These are phyloP conservation scores for Entomortierella parvispora DNA, from an alignment of 192 early-diverging fungal species.

Conservation along the genomic window DNA sequence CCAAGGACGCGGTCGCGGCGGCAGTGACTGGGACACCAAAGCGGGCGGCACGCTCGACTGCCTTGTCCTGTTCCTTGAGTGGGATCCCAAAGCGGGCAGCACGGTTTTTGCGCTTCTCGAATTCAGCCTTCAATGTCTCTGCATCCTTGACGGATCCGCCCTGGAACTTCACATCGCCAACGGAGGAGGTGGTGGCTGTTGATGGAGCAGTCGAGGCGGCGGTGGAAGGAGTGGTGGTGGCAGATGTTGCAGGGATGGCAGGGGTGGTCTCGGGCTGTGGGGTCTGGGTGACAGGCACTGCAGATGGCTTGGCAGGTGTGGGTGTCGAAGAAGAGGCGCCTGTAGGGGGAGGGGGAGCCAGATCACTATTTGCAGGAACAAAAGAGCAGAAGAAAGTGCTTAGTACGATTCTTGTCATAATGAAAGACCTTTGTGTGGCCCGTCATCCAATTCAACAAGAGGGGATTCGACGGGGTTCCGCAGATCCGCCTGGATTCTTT, in stretches of 20 bases:
- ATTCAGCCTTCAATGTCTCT: conserved; percentile 45
- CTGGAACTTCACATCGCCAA: conserved; percentile 9
- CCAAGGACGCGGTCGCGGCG: conserved; percentile 15
- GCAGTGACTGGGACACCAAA: conserved; percentile 59
- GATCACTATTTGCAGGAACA: conserved; percentile 16
- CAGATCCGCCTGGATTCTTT: too few relatives aligned
- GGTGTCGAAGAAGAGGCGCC: background rate
- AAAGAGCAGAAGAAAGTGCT: background rate
- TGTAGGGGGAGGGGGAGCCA: conserved; percentile 29
- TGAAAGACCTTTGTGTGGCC: too few relatives aligned
- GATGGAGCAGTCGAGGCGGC: conserved; percentile 11
- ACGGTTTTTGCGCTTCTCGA: conserved; percentile 58
- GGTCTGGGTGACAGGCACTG: background rate
- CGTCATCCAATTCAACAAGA: too few relatives aligned
- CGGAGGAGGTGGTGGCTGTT: background rate
- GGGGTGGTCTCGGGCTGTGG: conserved; percentile 1
- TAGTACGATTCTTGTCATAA: background rate
- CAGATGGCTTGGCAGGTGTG: background rate
- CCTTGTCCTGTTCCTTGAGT: conserved; percentile 59
- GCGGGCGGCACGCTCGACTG: conserved; percentile 61
- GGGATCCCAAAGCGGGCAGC: conserved; percentile 60
- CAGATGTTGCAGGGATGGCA: conserved; percentile 7
- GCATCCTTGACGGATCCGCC: conserved; percentile 8
- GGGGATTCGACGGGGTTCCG: too few relatives aligned
- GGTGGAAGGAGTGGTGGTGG: conserved; percentile 12